phyloP scores from a whole-genome alignment of 2,329 filamentous ascomycete genomes.

The Ophiostoma tasmaniense region DNA sequence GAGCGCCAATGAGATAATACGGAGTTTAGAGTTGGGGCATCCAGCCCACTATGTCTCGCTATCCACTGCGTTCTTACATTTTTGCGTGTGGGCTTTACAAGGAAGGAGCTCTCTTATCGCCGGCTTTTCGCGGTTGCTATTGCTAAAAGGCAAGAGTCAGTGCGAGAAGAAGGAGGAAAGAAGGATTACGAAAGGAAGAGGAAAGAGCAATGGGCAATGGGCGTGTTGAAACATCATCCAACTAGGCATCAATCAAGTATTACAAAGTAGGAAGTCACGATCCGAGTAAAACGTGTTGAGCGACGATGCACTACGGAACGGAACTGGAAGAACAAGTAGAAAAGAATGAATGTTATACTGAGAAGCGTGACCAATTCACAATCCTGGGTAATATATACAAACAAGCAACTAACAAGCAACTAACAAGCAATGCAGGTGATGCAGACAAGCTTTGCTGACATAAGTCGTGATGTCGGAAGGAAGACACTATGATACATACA shows the following conservation, averaged over 20 bases:
- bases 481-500: too few species aligned
- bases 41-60: neutral
- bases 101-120: neutral
- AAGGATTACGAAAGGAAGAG: too few species aligned
- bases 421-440: too few species aligned
- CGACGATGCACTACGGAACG: neutral
- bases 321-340: too few species aligned
- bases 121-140: neutral
- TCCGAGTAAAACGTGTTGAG: neutral
- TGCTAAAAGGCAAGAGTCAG: conserved; percentile 1
- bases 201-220: neutral
- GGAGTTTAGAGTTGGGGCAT: neutral
- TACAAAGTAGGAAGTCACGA: neutral
- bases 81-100: neutral
- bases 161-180: neutral
- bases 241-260: neutral
- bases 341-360: too few species aligned
- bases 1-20: neutral
- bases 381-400: too few species aligned
- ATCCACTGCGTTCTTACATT: neutral
- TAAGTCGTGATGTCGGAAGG: too few species aligned
- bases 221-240: neutral
- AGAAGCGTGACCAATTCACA: too few species aligned
- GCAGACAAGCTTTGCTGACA: too few species aligned
- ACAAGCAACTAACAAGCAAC: too few species aligned